A percentile compares a stretch with the other conserved stretches of the same genome.
Evolutionary conservation across 805 yeast genomes (phyloP).

Genomic region (Schizosaccharomyces osmophilus): DNA sequence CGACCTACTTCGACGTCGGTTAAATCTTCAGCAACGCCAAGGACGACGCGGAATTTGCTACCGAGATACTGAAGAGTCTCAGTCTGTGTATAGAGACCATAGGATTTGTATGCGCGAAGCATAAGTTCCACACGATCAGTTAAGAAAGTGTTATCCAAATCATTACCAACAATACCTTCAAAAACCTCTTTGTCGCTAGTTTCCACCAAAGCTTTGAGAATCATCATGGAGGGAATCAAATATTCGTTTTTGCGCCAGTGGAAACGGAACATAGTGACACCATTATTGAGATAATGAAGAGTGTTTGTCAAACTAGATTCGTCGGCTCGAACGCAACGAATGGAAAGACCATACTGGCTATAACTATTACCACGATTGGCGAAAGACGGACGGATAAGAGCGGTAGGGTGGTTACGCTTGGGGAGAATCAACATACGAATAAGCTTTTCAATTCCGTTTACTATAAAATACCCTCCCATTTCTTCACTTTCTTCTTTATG

Average conservation of each 20-base stretch:
- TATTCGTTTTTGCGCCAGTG: constrained; percentile 95
- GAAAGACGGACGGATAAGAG: constrained; percentile 81
- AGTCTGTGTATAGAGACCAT: constrained; percentile 50
- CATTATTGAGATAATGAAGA: constrained; percentile 83
- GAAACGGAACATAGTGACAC: constrained; percentile 87
- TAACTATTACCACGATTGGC: constrained; percentile 82
- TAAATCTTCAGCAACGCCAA: constrained; percentile 68
- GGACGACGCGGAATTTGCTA: constrained; percentile 81
- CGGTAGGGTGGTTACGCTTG: constrained; percentile 95
- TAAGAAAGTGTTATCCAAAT: constrained; percentile 64
- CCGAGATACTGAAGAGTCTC: constrained; percentile 89
- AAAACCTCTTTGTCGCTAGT: constrained; percentile 87
- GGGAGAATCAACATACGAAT: constrained; percentile 94
- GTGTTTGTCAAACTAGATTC: constrained; percentile 95
- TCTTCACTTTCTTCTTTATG: constrained; percentile 82
- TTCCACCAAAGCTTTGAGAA: constrained; percentile 69
- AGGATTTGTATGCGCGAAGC: constrained; percentile 66
- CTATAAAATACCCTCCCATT: constrained; percentile 85
- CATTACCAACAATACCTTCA: constrained; percentile 86
- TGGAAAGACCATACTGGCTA: constrained; percentile 75
- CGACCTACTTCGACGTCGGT: constrained; percentile 79
- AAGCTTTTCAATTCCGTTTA: constrained; percentile 89
- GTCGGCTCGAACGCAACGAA: constrained; percentile 83
- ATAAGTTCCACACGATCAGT: constrained; percentile 93
- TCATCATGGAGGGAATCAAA: constrained; percentile 77